A percentile compares a stretch with the other conserved stretches of the same genome.
Evolutionary conservation across 257 asterid species (phyloP).

Genomic region (Nicotiana tabacum): DNA sequence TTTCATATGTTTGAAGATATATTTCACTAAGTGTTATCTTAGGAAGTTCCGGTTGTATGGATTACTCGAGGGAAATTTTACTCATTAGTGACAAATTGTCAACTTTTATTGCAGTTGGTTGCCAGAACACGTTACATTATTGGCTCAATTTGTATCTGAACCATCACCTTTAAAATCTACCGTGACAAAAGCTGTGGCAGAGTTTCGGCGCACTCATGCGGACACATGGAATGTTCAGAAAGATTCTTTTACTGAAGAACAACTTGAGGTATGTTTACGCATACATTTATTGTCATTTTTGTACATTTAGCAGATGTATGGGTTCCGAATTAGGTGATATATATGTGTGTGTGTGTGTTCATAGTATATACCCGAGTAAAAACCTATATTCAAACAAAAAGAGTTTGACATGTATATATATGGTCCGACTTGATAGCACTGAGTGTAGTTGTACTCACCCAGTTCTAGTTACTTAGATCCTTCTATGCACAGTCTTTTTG

Average conservation of each 20-base stretch:
- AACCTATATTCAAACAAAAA: too few relatives aligned
- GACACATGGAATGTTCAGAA: conserved; percentile 96
- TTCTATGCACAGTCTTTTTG: too few relatives aligned
- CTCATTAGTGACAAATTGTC: neutral
- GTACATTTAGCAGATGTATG: neutral
- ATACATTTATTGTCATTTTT: neutral
- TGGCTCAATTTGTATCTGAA: conserved; percentile 86
- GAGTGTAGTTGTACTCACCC: too few relatives aligned
- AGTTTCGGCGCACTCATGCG: conserved; percentile 97
- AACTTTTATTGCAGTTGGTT: conserved; percentile 66
- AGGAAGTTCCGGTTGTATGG: neutral
- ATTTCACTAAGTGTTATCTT: neutral
- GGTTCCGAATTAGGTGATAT: neutral
- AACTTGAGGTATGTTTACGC: conserved; percentile 74
- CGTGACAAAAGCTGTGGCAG: conserved; percentile 96
- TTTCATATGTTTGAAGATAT: neutral
- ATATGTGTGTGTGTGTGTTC: too few relatives aligned
- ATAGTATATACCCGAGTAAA: too few relatives aligned
- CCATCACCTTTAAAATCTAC: conserved; percentile 94
- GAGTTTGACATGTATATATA: too few relatives aligned
- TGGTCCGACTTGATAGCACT: too few relatives aligned
- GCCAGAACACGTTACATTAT: conserved; percentile 87
- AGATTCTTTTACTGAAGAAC: conserved; percentile 88
- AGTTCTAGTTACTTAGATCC: too few relatives aligned
- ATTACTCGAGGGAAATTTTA: neutral